These are phyloP conservation scores for Cyclotella atomus DNA, from an alignment of 108 stramenopile genomes.

Conservation along the genomic window DNA sequence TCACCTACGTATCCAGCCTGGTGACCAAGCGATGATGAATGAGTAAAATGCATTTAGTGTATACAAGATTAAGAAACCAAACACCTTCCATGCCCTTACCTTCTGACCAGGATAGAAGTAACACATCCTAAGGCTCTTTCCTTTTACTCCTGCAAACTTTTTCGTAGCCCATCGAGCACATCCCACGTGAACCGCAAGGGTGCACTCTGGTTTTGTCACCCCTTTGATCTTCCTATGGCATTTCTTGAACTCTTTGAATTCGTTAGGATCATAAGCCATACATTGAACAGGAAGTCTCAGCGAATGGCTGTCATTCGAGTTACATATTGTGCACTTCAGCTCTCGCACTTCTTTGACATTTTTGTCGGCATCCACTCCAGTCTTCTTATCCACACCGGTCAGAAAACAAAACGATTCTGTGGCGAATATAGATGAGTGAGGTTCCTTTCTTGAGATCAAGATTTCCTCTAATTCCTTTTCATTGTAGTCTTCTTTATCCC, in stretches of 20 bases:
- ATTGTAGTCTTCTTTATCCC: conserved; percentile 15
- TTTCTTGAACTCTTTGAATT: conserved; percentile 23
- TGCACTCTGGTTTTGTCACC: neutral
- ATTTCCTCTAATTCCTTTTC: conserved; percentile 10
- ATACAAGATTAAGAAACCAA: no score
- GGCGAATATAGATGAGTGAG: neutral
- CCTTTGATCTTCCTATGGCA: conserved; percentile 20
- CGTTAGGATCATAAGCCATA: conserved; percentile 25
- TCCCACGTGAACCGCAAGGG: conserved; percentile 35
- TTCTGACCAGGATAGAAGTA: conserved; percentile 28
- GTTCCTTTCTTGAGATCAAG: neutral
- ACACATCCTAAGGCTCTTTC: conserved; percentile 18
- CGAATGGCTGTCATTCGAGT: conserved; percentile 1
- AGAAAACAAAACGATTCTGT: conserved; percentile 9
- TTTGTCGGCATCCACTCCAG: neutral
- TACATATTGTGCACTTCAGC: conserved; percentile 26
- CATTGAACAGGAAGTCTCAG: conserved; percentile 47
- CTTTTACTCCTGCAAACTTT: conserved; percentile 3
- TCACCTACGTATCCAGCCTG: conserved; percentile 5
- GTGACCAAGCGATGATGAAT: no score
- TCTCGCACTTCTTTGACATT: conserved; percentile 9
- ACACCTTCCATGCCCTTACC: no score
- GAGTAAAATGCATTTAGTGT: no score
- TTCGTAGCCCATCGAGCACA: conserved; percentile 25
- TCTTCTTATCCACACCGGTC: neutral